Percentiles rank a stretch among this genome's conserved stretches.
These are phyloP conservation scores for Phytophthora colocasiae DNA, from an alignment of 352 stramenopile genomes.

Conservation along the genomic window DNA sequence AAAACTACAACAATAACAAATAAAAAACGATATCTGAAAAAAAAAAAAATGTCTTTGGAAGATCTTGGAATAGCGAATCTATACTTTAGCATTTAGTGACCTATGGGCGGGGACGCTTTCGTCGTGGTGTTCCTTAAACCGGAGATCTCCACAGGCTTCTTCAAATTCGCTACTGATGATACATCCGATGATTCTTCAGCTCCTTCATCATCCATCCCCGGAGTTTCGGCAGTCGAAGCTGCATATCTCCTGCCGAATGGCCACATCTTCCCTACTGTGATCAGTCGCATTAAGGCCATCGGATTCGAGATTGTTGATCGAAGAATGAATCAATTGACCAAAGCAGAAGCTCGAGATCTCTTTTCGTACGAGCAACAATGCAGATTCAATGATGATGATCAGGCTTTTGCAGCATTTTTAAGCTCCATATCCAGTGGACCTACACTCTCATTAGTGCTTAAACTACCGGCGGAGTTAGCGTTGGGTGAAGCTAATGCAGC, in stretches of 20 bases:
- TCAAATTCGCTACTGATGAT: constrained; percentile 38
- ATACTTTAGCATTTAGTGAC: no score
- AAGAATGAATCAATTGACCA: constrained; percentile 47
- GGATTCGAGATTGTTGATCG: constrained; percentile 64
- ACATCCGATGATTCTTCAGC: neutral
- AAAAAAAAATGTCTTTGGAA: no score
- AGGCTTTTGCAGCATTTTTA: constrained; percentile 53
- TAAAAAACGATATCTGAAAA: neutral
- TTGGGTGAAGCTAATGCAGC: constrained; percentile 31
- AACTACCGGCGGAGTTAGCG: constrained; percentile 26
- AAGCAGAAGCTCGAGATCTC: constrained; percentile 44
- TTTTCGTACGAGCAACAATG: constrained; percentile 45
- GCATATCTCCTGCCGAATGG: constrained; percentile 50
- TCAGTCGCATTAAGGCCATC: constrained; percentile 49
- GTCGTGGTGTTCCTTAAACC: constrained; percentile 63
- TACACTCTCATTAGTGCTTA: constrained; percentile 71
- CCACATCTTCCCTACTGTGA: constrained; percentile 45
- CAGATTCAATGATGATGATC: constrained; percentile 32
- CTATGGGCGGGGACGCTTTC: constrained; percentile 33
- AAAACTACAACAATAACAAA: neutral
- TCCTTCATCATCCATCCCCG: constrained; percentile 32
- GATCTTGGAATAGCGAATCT: no score
- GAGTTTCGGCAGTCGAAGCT: constrained; percentile 50
- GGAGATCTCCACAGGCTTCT: constrained; percentile 66
- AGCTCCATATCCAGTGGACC: constrained; percentile 63